Evolutionary conservation across 2,329 filamentous ascomycete genomes (phyloP).

Genomic region (Epichloe glyceriae): DNA sequence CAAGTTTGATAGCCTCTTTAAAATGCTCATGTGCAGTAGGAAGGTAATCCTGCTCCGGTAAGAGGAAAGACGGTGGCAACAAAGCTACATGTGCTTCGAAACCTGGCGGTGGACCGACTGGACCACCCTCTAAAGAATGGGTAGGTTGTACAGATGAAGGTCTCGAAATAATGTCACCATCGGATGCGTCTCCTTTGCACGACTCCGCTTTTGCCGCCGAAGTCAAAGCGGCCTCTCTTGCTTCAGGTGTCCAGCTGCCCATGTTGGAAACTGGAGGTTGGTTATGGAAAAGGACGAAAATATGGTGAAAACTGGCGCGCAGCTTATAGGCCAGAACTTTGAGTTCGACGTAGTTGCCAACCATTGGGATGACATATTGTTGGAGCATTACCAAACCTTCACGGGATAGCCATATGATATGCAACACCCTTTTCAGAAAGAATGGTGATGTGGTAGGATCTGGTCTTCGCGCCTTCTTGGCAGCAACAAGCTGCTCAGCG

Average conservation of each 20-base stretch:
- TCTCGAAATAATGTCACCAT: constrained; percentile 27
- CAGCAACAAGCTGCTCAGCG: constrained; percentile 68
- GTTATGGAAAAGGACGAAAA: constrained; percentile 94
- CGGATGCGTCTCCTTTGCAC: constrained; percentile 35
- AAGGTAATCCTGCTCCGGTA: constrained; percentile 69
- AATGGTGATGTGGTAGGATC: constrained; percentile 67
- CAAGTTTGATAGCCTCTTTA: constrained; percentile 58
- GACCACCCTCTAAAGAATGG: constrained; percentile 42
- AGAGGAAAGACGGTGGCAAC: constrained; percentile 57
- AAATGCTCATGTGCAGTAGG: constrained; percentile 75
- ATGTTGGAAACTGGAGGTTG: constrained; percentile 60
- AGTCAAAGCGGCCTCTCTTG: constrained; percentile 23
- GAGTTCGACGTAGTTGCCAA: constrained; percentile 64
- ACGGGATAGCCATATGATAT: constrained; percentile 90
- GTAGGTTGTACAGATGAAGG: constrained; percentile 34
- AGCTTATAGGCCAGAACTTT: constrained; percentile 87
- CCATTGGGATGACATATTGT: constrained; percentile 75
- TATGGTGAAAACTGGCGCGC: constrained; percentile 87
- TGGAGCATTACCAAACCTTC: constrained; percentile 85
- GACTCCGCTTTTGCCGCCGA: constrained; percentile 25
- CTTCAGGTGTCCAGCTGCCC: constrained; percentile 37
- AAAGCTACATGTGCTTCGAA: constrained; percentile 29
- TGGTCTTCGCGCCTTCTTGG: constrained; percentile 70
- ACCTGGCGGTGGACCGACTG: constrained; percentile 43
- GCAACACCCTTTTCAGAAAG: constrained; percentile 67